Base-by-base conservation (phyloP, 2,329 filamentous ascomycete genomes). In the Ambrosiella xylebori region DNA sequence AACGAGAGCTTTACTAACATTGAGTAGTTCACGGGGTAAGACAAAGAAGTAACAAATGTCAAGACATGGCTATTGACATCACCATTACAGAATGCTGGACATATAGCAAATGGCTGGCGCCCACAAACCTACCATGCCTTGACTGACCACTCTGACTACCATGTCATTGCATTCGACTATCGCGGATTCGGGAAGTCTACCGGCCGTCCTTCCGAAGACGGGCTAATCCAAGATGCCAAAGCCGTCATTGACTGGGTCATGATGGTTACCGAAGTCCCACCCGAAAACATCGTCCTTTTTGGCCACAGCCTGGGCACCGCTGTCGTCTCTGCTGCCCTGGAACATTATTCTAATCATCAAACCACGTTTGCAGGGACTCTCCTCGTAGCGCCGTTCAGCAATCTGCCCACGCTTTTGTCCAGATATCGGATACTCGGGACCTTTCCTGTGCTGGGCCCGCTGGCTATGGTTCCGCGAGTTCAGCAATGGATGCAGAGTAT, bases 231-330 rank as follows among this genome's bases (percentile, higher is more conserved):
- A 3, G 91, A 97, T 66, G 88, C 84, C 13, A 74, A 85, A 2
- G 76, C 88, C 0, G 71, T 88, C 2, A 74, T 94, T 2, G 77
- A 88, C 61, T 94, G 86, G 72, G 80, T 86, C 8, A 74, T 88
- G 41, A 71, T 79, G 17, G 72, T 77, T 1, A 80, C 82, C 12
- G 72, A 78, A 0, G 76, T 96, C 15, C 75, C 85, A 0, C 72
- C 88, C 0, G 76, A 78, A 44, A 82, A 82, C 35, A 93, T 95
- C 62, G 81, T 91, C 2, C 74, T 96, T 36, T 73, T 94, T 2
- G 91, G 90, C 15, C 90, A 96, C 65, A 93, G 86, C 64, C 77
- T 97, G 0, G 91, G 91, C 27, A 95, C 91, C 0, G 90, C 87
- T 0, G 86, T 96, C 1, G 81, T 84, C 5, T 78, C 82, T 51